Base-by-base conservation (phyloP, 805 yeast species). In the Starmerella asiatica region DNA sequence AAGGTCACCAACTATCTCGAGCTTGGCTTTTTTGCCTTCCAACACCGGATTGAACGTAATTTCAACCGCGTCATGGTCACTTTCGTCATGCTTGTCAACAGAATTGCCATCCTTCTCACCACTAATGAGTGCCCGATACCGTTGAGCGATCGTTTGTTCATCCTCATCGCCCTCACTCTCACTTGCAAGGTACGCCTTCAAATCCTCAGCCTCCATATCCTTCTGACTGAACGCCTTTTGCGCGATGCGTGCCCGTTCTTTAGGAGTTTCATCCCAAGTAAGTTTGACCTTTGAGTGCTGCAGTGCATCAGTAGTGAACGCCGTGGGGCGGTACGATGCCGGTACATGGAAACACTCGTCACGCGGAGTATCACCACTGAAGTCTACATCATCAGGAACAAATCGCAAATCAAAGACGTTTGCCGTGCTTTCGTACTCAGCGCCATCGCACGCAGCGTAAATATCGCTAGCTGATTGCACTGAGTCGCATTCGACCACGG, bases 221-320 rank as follows among this genome's bases (percentile, higher is more conserved):
- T 80, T 40, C 56, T 81, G 91, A 36, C 84, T 75, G 58, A 91
- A 88, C 5, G 85, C 83, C 50, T 79, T 76, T 14, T 79, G 70
- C 1, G 95, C 71, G 39, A 86, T 58, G 43, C 79, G 74, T 15
- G 74, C 59, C 54, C 98, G 73, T 54, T 85, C 96, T 42, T 76
- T 78, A 5, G 98, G 97, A 0, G 97, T 93, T 62, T 88, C 97
- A 60, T 91, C 98, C 98, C 98, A 91, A 0, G 97, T 86, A 49
- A 91, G 68, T 58, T 83, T 86, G 36, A 91, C 98, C 54, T 86
- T 91, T 14, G 97, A 86, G 56, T 85, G 94, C 57, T 91, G 95
- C 44, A 91, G 67, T 0, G 98, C 98, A 61, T 83, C 96, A 3
- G 98, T 91, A 23, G 82, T 81, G 59, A 91, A 91, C 8, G 69